These are phyloP conservation scores for Bullera alba DNA, from an alignment of 768 basidiomycete species.

Conservation along the genomic window DNA sequence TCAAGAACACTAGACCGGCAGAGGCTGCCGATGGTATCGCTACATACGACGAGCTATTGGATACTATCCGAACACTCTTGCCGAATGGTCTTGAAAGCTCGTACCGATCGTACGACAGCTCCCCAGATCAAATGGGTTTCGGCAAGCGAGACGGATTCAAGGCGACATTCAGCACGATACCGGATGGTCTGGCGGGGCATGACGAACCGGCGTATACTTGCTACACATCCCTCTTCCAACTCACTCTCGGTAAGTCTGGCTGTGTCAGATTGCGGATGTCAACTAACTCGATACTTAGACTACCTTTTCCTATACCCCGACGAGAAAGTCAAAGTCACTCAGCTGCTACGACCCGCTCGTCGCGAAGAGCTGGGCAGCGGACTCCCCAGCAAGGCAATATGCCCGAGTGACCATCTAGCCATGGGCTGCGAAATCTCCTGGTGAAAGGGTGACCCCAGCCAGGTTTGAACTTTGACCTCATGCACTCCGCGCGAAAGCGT, in stretches of 20 bases:
- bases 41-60: slow-evolving; percentile 54
- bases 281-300: slow-evolving; percentile 48
- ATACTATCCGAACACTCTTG: slow-evolving; percentile 48
- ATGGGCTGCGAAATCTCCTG: slow-evolving; percentile 56
- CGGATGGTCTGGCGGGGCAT: slow-evolving; percentile 34
- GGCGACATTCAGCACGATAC: background rate
- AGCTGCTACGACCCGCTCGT: slow-evolving; percentile 60
- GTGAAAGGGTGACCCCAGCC: too few species aligned
- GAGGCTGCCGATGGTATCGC: slow-evolving; percentile 63
- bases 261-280: slow-evolving; percentile 3
- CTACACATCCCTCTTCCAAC: slow-evolving; percentile 80
- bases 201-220: slow-evolving; percentile 79
- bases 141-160: slow-evolving; percentile 50
- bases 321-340: slow-evolving; percentile 47
- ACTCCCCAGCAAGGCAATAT: slow-evolving; percentile 69
- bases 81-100: slow-evolving; percentile 63
- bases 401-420: slow-evolving; percentile 81
- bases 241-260: slow-evolving; percentile 59
- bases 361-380: slow-evolving; percentile 61
- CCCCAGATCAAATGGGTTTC: slow-evolving; percentile 43
- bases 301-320: slow-evolving; percentile 69
- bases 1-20: slow-evolving; percentile 66
- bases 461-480: too few species aligned
- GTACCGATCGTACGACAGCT: slow-evolving; percentile 13
- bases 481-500: too few species aligned